Base-by-base conservation (phyloP, 2,329 filamentous ascomycete species). In the Cercospora sp. region DNA sequence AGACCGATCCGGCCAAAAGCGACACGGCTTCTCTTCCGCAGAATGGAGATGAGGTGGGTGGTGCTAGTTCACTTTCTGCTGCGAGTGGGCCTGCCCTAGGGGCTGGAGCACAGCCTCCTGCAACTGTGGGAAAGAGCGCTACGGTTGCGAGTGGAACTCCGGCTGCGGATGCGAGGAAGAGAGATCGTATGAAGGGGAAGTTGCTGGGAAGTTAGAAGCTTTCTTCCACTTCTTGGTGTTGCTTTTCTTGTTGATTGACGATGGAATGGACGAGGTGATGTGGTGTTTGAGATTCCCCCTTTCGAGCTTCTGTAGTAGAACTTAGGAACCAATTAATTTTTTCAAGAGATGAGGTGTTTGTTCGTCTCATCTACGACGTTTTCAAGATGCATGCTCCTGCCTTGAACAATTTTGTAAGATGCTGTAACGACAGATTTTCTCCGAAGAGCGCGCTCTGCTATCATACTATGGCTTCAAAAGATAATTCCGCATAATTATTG, bases 121-220 rank as follows among this genome's bases (percentile, higher is more conserved):
- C 59, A 9, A 3, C n/a, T 10, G 39, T 62, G 23, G 42, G 33
- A 5, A 63, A 67, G 64, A 67, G 57, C 18, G 51, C 60, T 45
- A 67, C 42, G 13, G 31, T 67, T 42, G 66, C 51, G 28, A 64
- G 60, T 51, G 60, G 57, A 13, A 63, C 39, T 63, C 31, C 66
- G 10, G 61, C 42, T 4, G 55, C 48, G 31, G 67, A 66, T 31
- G 60, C 39, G 39, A 66, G 55, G 13, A 53, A 51, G 18, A 45
- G 31, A 53, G 18, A 28, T 30, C 63, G 62, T 20, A 60, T 55
- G 58, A 60, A 58, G n/a, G 59, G 26, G 23, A 57, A 57, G n/a
- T 8, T 57, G 13, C 51, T 42, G 30, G 53, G 42, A 39, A 31
- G 28, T 12, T 36, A 23, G 53, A 4, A 13, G 53, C 28, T 31